phyloP scores from a whole-genome alignment of 2,329 filamentous ascomycete genomes.

The Chalaropsis ovoidea region DNA sequence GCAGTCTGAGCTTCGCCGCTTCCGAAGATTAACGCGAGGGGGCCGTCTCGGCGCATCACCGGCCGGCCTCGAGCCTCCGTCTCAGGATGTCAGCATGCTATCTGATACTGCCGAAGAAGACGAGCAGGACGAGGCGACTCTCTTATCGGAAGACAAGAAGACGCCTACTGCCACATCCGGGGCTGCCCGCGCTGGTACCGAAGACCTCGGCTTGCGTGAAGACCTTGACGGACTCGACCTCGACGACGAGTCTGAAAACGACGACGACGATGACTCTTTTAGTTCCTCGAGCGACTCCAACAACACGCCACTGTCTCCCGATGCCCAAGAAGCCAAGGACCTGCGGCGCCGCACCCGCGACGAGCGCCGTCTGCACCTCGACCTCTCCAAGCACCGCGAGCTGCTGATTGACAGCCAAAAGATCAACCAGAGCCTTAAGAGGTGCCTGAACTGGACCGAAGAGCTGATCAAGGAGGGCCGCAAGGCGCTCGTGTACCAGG shows the following conservation, averaged over 20 bases:
- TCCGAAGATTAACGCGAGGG: constrained; percentile 71
- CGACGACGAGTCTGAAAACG: constrained; percentile 37
- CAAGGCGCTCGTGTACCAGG: constrained; percentile 74
- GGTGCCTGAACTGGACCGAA: constrained; percentile 83
- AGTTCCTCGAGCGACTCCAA: constrained; percentile 44
- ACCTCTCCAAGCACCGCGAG: constrained; percentile 80
- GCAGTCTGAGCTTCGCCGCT: constrained; percentile 75
- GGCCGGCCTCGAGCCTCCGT: constrained; percentile 35
- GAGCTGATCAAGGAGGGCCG: constrained; percentile 79
- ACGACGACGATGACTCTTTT: constrained; percentile 40
- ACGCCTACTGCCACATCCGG: not conserved
- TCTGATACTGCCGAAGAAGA: constrained; percentile 45
- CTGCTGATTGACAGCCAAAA: constrained; percentile 82
- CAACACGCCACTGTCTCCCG: constrained; percentile 36
- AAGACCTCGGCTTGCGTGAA: constrained; percentile 31
- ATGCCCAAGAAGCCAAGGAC: constrained; percentile 36
- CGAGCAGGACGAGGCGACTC: constrained; percentile 8
- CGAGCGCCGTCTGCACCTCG: constrained; percentile 71
- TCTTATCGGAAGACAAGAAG: constrained; percentile 11
- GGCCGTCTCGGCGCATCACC: constrained; percentile 57
- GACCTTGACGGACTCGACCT: constrained; percentile 37
- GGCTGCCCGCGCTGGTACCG: not conserved
- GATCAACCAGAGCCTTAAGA: constrained; percentile 87
- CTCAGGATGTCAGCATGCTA: constrained; percentile 36
- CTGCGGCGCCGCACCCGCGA: constrained; percentile 57